Evolutionary conservation across 139 green algal species (phyloP).

Genomic region (Chlamydomonas sp.): DNA sequence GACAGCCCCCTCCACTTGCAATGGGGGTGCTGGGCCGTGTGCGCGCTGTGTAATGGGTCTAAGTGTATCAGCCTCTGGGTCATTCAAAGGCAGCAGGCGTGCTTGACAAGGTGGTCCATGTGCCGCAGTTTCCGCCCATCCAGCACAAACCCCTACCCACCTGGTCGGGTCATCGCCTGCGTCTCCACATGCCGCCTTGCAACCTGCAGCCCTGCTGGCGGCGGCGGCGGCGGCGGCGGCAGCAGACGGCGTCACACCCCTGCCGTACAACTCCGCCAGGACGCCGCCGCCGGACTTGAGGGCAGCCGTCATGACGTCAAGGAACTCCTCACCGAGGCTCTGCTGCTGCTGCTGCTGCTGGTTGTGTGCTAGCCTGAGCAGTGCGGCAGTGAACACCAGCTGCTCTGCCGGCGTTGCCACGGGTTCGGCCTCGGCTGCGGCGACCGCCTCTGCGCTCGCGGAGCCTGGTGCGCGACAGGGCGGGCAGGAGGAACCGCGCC

Average conservation of each 20-base stretch:
- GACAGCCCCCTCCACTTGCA: no score
- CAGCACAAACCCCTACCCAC: no score
- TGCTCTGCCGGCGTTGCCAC: constrained; percentile 20
- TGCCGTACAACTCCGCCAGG: constrained; percentile 25
- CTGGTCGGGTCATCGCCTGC: not conserved
- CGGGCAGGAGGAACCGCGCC: no score
- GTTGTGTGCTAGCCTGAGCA: not conserved
- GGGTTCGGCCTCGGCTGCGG: not conserved
- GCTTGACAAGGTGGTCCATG: no score
- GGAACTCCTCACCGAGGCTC: not conserved
- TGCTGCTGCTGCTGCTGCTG: no score
- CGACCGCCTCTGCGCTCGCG: not conserved
- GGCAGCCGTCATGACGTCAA: not conserved
- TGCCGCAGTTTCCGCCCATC: no score
- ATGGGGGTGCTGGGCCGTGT: no score
- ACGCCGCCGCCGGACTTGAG: constrained; percentile 7
- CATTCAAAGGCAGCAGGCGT: no score
- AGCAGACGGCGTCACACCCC: constrained; percentile 11
- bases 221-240: not conserved
- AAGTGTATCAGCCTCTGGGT: no score
- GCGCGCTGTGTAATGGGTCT: no score
- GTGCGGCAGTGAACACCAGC: constrained; percentile 15
- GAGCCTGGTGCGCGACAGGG: not conserved
- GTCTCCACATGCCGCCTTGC: not conserved
- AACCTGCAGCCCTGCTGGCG: not conserved